A percentile compares a stretch with the other conserved stretches of the same genome.
These are phyloP conservation scores for Stemphylium beticola DNA, from an alignment of 2,329 filamentous ascomycete genomes.

Conservation along the genomic window DNA sequence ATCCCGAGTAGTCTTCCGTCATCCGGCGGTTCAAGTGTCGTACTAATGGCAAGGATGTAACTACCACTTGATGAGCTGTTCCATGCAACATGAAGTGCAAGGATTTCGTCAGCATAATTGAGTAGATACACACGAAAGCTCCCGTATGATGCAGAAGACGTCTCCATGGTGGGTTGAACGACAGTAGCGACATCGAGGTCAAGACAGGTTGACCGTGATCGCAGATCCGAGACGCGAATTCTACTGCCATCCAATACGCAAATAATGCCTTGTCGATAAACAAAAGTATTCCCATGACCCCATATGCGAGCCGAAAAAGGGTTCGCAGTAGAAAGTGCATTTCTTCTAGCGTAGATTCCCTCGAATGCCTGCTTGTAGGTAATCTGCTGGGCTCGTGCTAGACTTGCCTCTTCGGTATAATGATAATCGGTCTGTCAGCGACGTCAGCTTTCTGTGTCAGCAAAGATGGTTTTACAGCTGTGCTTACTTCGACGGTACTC, in stretches of 20 bases:
- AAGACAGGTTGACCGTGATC: slow-evolving; percentile 32
- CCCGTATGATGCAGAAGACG: slow-evolving; percentile 2
- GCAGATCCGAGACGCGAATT: slow-evolving; percentile 67
- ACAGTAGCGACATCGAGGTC: slow-evolving; percentile 29
- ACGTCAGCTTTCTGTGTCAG: slow-evolving; percentile 11
- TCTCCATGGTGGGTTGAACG: slow-evolving; percentile 15
- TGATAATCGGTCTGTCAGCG: slow-evolving; percentile 48
- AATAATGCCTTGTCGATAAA: slow-evolving; percentile 68
- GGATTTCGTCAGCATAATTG: slow-evolving; percentile 42
- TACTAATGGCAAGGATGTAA: slow-evolving; percentile 38
- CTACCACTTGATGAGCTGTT: slow-evolving; percentile 17
- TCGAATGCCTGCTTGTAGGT: slow-evolving; percentile 63
- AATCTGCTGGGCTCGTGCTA: slow-evolving; percentile 45
- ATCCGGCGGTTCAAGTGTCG: slow-evolving; percentile 19
- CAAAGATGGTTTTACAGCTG: neutral
- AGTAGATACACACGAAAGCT: slow-evolving; percentile 52
- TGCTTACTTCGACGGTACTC: slow-evolving; percentile 62
- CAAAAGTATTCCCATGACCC: slow-evolving; percentile 65
- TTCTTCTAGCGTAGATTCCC: slow-evolving; percentile 65
- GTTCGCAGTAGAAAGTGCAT: slow-evolving; percentile 65
- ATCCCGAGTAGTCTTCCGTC: slow-evolving; percentile 46
- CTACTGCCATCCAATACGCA: slow-evolving; percentile 64
- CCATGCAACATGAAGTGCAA: slow-evolving; percentile 33
- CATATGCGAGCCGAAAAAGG: slow-evolving; percentile 68
- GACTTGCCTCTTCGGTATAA: slow-evolving; percentile 54